Conservation (phyloP, 2,329 filamentous ascomycete genomes). For the Beauveria varroae region DNA sequence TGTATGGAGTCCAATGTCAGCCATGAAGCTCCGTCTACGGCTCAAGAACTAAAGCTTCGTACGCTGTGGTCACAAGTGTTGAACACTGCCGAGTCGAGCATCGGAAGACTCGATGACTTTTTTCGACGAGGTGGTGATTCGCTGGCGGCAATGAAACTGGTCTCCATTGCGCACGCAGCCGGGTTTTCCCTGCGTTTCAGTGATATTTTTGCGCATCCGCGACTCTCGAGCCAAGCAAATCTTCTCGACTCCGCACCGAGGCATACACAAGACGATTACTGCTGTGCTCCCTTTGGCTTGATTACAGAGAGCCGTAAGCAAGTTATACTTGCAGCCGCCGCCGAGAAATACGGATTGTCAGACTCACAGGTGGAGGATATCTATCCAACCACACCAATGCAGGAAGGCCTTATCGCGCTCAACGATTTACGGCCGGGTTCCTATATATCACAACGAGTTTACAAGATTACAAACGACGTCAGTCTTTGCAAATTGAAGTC, state of each 20-base stretch:
- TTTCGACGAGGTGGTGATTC: slow-evolving; percentile 36
- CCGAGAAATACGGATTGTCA: slow-evolving; percentile 19
- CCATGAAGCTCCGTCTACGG: neutral
- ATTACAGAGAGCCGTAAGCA: neutral
- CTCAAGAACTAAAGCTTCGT: slow-evolving; percentile 11
- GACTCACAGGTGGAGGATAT: slow-evolving; percentile 26
- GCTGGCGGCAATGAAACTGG: slow-evolving; percentile 34
- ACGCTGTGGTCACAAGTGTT: slow-evolving; percentile 35
- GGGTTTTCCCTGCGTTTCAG: slow-evolving; percentile 22
- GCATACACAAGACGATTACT: neutral
- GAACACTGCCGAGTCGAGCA: slow-evolving; percentile 22
- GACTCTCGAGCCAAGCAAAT: neutral
- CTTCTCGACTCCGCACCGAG: neutral
- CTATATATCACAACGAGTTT: neutral
- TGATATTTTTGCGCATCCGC: slow-evolving; percentile 18
- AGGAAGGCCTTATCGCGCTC: slow-evolving; percentile 29
- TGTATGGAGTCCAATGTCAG: neutral
- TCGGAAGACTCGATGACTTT: slow-evolving; percentile 27
- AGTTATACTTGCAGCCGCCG: slow-evolving; percentile 9
- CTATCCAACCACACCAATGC: slow-evolving; percentile 31
- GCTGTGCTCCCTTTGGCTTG: neutral
- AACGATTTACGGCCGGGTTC: slow-evolving; percentile 18
- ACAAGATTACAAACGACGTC: neutral
- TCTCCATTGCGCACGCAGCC: slow-evolving; percentile 28
- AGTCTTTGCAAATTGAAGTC: neutral